Evolutionary conservation across 495 filamentous ascomycete species (phyloP).

Genomic region (Xylaria flabelliformis): DNA sequence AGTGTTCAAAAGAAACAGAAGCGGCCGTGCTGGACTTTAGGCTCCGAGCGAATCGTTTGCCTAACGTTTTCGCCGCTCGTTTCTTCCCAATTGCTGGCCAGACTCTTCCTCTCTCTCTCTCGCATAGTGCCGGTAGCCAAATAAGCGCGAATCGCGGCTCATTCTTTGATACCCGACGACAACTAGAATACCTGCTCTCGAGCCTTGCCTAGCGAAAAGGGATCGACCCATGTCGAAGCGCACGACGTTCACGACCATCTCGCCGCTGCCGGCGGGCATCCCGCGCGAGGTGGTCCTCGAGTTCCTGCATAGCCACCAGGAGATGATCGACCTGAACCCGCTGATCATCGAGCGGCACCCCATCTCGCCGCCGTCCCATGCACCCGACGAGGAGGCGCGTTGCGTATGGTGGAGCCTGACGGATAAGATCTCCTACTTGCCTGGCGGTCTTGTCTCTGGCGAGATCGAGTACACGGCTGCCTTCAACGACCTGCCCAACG

Average conservation of each 20-base stretch:
- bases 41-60: neutral
- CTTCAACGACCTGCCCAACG: conserved; percentile 72
- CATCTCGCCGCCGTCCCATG: conserved; percentile 66
- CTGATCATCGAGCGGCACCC: conserved; percentile 72
- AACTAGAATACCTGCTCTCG: neutral
- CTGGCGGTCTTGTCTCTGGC: conserved; percentile 65
- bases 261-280: conserved; percentile 70
- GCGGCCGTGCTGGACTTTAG: neutral
- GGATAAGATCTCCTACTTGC: conserved; percentile 75
- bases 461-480: conserved; percentile 76
- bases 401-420: conserved; percentile 75
- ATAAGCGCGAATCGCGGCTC: neutral
- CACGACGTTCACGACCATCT: conserved; percentile 71
- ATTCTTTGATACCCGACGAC: neutral
- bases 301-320: conserved; percentile 72
- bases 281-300: conserved; percentile 69
- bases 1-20: neutral
- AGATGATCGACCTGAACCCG: conserved; percentile 84
- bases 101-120: neutral
- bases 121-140: no score
- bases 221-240: conserved; percentile 56
- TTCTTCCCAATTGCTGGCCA: neutral
- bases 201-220: neutral
- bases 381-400: conserved; percentile 68
- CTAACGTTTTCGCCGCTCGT: neutral